Conservation (phyloP, 352 stramenopile genomes). For the Phytopythium litorale region DNA sequence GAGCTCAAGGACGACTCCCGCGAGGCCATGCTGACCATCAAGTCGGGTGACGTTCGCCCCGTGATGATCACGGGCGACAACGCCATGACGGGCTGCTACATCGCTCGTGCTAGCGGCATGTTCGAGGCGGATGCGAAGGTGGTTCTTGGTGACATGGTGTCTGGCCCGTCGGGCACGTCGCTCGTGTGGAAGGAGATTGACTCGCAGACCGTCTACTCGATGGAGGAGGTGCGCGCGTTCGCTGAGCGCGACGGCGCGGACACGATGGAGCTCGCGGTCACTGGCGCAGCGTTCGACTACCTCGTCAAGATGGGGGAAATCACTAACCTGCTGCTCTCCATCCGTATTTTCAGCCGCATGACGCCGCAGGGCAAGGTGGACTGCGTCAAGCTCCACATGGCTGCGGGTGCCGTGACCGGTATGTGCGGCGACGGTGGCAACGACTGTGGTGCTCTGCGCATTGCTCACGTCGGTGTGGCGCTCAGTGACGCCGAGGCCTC, state of each 20-base stretch:
- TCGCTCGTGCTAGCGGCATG: conserved; percentile 66
- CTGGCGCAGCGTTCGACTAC: conserved; percentile 67
- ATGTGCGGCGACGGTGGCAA: conserved; percentile 90
- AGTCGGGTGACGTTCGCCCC: conserved; percentile 62
- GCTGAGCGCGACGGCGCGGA: conserved; percentile 18
- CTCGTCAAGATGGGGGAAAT: conserved; percentile 61
- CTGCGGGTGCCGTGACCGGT: conserved; percentile 53
- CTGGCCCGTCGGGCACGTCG: conserved; percentile 21
- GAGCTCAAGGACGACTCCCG: conserved; percentile 82
- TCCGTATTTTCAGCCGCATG: conserved; percentile 82
- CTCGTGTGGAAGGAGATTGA: conserved; percentile 71
- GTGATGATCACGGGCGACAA: conserved; percentile 91
- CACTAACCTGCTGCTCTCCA: conserved; percentile 51
- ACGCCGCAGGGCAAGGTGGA: conserved; percentile 67
- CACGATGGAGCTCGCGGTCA: conserved; percentile 60
- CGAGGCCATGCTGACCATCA: conserved; percentile 74
- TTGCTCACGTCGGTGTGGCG: conserved; percentile 88
- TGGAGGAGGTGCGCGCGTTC: conserved; percentile 46
- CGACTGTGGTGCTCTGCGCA: conserved; percentile 89
- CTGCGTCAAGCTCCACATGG: conserved; percentile 71
- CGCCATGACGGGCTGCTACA: conserved; percentile 74
- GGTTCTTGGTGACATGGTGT: conserved; percentile 60
- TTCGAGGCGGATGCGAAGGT: conserved; percentile 37
- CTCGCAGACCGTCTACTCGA: conserved; percentile 40
- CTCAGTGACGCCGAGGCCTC: conserved; percentile 88